Evolutionary conservation across 2,329 filamentous ascomycete genomes (phyloP), one percentile per base, ranked within the genome.

Genomic region (Cephalotrichum gorgonifer): DNA sequence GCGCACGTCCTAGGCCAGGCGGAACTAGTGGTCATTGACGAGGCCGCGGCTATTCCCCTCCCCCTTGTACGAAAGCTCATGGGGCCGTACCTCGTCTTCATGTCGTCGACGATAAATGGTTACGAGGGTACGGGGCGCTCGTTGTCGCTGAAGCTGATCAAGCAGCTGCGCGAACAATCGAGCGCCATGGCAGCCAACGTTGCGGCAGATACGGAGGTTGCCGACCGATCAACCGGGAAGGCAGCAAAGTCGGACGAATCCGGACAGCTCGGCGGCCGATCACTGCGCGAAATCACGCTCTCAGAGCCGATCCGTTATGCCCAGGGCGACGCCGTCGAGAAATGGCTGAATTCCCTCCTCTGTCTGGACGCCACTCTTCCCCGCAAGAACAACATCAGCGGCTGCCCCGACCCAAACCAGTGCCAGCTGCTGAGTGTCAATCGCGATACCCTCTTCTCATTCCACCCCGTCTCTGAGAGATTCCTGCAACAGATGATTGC

Each of bases 401-500:
- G 90, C 52, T 94, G 83, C 62, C 94, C 93, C 3, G 89, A 96
- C 64, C 93, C 91, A 1, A 85, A 83, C 8, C 81, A 93, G 63
- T 98, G 93, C 65, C 85, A 98, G 67, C 79, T 98, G 49, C 78
- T 97, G 50, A 84, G 89, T 57, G 89, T 98, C 58, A 98, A 97
- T 69, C 85, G 93, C 50, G 93, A 98, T 68, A 97, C 91, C 8
- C 78, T 98, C 14, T 98, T 98, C 71, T 97, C 91, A 12, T 98
- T 94, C 73, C 93, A 98, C 60, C 88, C 90, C 3, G 88, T 97
- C 20, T 94, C 93, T 2, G 93, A 98, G 64, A 93, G 90, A 61
- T 97, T 98, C 69, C 70, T 98, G 49, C 93, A 98, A 64, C 89
- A 95, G 59, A 96, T 98, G 88, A 91, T 98, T 68, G 89, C 90